Evolutionary conservation across 768 basidiomycete species (phyloP).

Genomic region (Rhodotorula babjevae): DNA sequence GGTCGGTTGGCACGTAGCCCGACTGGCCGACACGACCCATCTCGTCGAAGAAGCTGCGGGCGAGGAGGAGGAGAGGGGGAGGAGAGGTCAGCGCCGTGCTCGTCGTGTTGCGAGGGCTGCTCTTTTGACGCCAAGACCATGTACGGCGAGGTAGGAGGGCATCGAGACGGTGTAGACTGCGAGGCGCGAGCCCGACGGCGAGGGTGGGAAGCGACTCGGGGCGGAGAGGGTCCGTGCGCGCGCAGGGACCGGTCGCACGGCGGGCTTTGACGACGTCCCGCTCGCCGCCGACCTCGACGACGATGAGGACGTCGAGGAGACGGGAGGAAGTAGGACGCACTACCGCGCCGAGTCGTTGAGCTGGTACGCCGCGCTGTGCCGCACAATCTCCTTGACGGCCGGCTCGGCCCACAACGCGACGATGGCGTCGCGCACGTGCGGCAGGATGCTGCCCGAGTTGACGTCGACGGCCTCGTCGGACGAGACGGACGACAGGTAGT

Average conservation of each 20-base stretch:
- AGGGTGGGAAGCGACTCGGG: no score
- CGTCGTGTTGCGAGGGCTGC: no score
- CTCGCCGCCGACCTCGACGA: no score
- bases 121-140: no score
- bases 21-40: constrained; percentile 74
- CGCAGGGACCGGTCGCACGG: no score
- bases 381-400: constrained; percentile 12
- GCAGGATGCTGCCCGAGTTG: neutral
- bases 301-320: neutral
- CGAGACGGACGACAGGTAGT: constrained; percentile 5
- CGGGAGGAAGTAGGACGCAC: neutral
- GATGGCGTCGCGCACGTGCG: constrained; percentile 9
- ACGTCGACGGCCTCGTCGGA: constrained; percentile 4
- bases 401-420: constrained; percentile 9
- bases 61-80: no score
- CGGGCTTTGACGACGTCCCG: no score
- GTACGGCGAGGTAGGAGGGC: no score
- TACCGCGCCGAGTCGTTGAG: constrained; percentile 30
- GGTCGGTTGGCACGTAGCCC: constrained; percentile 81
- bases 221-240: no score
- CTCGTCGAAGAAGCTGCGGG: constrained; percentile 48
- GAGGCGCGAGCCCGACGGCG: no score
- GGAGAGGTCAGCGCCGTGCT: neutral
- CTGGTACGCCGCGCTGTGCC: constrained; percentile 5
- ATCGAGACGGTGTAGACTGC: no score